Percentiles rank a stretch among this genome's conserved stretches.
phyloP scores from a whole-genome alignment of 306 rosid species.

The Cucurbita maxima region DNA sequence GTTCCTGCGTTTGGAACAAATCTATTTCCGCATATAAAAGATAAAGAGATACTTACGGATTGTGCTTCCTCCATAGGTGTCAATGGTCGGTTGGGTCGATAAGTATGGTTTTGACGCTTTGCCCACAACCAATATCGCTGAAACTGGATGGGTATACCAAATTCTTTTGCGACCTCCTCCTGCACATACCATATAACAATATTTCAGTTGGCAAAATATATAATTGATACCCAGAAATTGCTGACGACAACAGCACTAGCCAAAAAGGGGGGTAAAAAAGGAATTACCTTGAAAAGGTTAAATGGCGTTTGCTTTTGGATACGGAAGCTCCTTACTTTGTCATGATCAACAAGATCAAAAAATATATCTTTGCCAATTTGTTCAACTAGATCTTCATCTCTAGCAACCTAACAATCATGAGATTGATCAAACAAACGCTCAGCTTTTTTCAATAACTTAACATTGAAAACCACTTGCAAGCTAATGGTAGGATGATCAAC shows the following conservation, averaged over 20 bases:
- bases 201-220: background rate
- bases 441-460: background rate
- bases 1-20: background rate
- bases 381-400: conserved; percentile 52
- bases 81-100: conserved; percentile 72
- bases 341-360: conserved; percentile 94
- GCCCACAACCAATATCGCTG: conserved; percentile 94
- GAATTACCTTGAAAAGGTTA: conserved; percentile 63
- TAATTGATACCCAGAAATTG: background rate
- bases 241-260: background rate
- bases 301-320: conserved; percentile 62
- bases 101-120: conserved; percentile 69
- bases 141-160: conserved; percentile 66
- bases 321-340: conserved; percentile 79
- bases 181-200: conserved; percentile 13
- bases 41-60: conserved; percentile 32
- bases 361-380: conserved; percentile 81
- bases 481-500: conserved; percentile 4
- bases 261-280: background rate
- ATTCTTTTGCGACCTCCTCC: conserved; percentile 87
- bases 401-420: conserved; percentile 43
- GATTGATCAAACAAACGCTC: background rate
- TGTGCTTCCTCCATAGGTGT: conserved; percentile 55
- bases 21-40: background rate
- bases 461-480: conserved; percentile 2